These are phyloP conservation scores for Ceriops zippeliana DNA, from an alignment of 345 rosid genomes.

Conservation along the genomic window DNA sequence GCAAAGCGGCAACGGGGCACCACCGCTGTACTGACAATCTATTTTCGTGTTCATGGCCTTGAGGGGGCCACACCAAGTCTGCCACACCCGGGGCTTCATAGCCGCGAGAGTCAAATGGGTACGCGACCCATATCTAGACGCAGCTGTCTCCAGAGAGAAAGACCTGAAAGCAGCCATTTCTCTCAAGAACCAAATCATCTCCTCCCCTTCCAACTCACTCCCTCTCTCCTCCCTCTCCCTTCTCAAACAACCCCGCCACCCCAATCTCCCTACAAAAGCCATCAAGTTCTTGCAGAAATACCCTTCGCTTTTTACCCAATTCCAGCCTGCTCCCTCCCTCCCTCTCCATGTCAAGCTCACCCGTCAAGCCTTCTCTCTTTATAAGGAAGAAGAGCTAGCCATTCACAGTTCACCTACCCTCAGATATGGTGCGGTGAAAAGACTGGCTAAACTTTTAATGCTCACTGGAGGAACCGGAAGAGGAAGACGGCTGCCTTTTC, in stretches of 20 bases:
- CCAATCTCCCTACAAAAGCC: constrained; percentile 41
- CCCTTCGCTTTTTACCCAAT: constrained; percentile 46
- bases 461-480: constrained; percentile 27
- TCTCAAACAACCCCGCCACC: constrained; percentile 46
- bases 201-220: constrained; percentile 51
- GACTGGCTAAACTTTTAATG: constrained; percentile 69
- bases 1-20: too few relatives aligned
- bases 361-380: constrained; percentile 41
- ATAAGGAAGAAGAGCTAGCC: constrained; percentile 57
- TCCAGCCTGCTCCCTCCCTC: constrained; percentile 65
- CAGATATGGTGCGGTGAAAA: constrained; percentile 33
- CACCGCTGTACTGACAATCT: too few relatives aligned
- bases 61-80: constrained; percentile 20
- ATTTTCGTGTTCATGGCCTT: too few relatives aligned
- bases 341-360: constrained; percentile 71
- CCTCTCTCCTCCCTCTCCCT: constrained; percentile 61
- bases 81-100: constrained; percentile 49
- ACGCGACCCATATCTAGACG: constrained; percentile 55
- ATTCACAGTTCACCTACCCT: constrained; percentile 32
- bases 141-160: constrained; percentile 50
- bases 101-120: constrained; percentile 76
- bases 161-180: constrained; percentile 53
- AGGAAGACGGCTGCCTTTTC: constrained; percentile 45
- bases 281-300: constrained; percentile 44
- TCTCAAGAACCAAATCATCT: constrained; percentile 57